A percentile compares a stretch with the other conserved stretches of the same genome.
phyloP scores from a whole-genome alignment of 345 rosid genomes.

The Mercurialis annua region DNA sequence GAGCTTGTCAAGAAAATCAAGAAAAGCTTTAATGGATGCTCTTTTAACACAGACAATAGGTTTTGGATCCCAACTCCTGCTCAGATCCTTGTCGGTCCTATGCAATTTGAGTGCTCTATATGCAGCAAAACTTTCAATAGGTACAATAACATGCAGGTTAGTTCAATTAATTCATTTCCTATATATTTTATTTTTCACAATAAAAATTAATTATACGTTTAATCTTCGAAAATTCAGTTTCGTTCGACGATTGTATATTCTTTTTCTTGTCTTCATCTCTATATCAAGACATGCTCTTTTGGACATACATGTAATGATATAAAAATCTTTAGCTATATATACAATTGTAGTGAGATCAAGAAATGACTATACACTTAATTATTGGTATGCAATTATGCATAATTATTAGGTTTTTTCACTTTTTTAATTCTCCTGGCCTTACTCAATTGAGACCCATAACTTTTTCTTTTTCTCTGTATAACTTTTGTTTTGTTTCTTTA shows the following conservation, averaged over 20 bases:
- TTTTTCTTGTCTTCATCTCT: background rate
- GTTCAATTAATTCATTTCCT: background rate
- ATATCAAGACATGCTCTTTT: background rate
- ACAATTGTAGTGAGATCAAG: background rate
- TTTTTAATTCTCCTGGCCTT: background rate
- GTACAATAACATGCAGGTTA: slow-evolving; percentile 92
- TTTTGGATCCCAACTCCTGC: slow-evolving; percentile 86
- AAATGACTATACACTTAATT: background rate
- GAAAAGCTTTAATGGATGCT: slow-evolving; percentile 29
- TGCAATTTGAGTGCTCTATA: slow-evolving; percentile 75
- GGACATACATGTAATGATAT: background rate
- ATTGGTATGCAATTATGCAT: background rate
- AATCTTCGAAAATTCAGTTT: no score
- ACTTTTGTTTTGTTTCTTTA: background rate
- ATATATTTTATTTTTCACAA: background rate
- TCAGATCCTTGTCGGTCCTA: slow-evolving; percentile 77
- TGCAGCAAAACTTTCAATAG: slow-evolving; percentile 82
- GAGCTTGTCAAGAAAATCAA: slow-evolving; percentile 4
- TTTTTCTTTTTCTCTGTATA: background rate
- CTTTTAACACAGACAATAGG: slow-evolving; percentile 46
- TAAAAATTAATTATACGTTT: no score
- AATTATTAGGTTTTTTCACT: background rate
- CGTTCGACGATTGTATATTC: background rate
- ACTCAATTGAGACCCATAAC: background rate
- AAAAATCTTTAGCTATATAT: background rate